These are phyloP conservation scores for Candida mesenterica DNA, from an alignment of 1,139 yeast genomes.

Conservation along the genomic window DNA sequence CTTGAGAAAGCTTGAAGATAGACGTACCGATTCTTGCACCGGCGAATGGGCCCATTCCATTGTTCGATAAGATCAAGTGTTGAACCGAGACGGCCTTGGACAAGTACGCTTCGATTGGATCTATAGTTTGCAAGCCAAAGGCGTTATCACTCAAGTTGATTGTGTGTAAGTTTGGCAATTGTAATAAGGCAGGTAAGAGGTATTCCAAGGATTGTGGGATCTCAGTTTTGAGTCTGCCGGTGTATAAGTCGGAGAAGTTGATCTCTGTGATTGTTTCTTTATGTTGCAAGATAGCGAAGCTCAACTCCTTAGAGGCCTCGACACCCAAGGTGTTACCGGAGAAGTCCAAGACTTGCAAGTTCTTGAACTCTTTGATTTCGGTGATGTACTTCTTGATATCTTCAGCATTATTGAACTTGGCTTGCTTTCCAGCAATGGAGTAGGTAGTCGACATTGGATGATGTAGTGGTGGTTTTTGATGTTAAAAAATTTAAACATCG, in stretches of 20 bases:
- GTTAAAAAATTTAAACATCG: background rate
- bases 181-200: conserved; percentile 69
- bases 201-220: conserved; percentile 80
- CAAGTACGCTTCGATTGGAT: conserved; percentile 77
- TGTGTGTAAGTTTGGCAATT: conserved; percentile 66
- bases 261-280: conserved; percentile 57
- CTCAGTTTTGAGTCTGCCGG: conserved; percentile 92
- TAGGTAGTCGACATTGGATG: conserved; percentile 21
- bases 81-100: conserved; percentile 74
- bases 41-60: conserved; percentile 97
- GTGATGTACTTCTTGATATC: conserved; percentile 68
- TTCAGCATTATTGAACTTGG: conserved; percentile 69
- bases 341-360: conserved; percentile 64
- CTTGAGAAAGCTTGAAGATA: conserved; percentile 66
- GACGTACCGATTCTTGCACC: conserved; percentile 93
- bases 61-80: conserved; percentile 85
- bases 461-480: background rate
- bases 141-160: conserved; percentile 93
- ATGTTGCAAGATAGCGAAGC: conserved; percentile 55
- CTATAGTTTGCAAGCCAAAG: conserved; percentile 92
- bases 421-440: conserved; percentile 73
- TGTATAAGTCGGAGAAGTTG: conserved; percentile 87
- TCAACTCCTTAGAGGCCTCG: conserved; percentile 75
- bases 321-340: conserved; percentile 95
- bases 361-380: conserved; percentile 41